Percentiles rank a stretch among this genome's conserved stretches.
phyloP scores from a whole-genome alignment of 1,139 yeast genomes.

The Saccharomycopsis phalli region DNA sequence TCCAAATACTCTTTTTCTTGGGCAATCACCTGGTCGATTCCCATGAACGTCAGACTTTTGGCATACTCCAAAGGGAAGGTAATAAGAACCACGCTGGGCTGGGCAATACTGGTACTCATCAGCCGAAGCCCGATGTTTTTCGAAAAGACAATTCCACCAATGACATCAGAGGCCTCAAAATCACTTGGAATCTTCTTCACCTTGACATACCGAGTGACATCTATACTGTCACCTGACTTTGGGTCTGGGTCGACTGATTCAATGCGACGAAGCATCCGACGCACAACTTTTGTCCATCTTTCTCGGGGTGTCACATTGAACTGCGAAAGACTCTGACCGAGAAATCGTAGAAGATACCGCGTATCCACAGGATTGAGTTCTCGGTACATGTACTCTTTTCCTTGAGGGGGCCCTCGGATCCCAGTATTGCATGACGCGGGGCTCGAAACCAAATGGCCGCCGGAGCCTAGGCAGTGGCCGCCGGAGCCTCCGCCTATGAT shows the following conservation, averaged over 20 bases:
- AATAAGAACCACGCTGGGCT: constrained; percentile 72
- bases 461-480: too few relatives aligned
- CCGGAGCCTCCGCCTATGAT: neutral
- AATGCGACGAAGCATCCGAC: constrained; percentile 24
- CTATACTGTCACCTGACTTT: constrained; percentile 63
- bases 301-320: constrained; percentile 10
- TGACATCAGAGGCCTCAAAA: constrained; percentile 47
- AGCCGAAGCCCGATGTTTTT: constrained; percentile 73
- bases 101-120: constrained; percentile 56
- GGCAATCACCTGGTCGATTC: constrained; percentile 74
- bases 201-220: constrained; percentile 80
- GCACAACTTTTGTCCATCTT: constrained; percentile 21
- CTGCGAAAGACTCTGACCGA: constrained; percentile 53
- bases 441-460: too few relatives aligned
- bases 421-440: neutral
- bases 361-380: constrained; percentile 31
- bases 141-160: constrained; percentile 81
- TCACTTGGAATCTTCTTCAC: constrained; percentile 64
- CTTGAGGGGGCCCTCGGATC: neutral
- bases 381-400: constrained; percentile 14
- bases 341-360: constrained; percentile 34
- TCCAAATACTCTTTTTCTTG: constrained; percentile 83
- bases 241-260: constrained; percentile 47
- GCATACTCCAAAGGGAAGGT: constrained; percentile 88
- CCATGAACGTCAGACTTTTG: constrained; percentile 60